Evolutionary conservation across 2,329 filamentous ascomycete genomes (phyloP), one percentile per base, ranked within the genome.

Genomic region (Fusarium pininemorale): DNA sequence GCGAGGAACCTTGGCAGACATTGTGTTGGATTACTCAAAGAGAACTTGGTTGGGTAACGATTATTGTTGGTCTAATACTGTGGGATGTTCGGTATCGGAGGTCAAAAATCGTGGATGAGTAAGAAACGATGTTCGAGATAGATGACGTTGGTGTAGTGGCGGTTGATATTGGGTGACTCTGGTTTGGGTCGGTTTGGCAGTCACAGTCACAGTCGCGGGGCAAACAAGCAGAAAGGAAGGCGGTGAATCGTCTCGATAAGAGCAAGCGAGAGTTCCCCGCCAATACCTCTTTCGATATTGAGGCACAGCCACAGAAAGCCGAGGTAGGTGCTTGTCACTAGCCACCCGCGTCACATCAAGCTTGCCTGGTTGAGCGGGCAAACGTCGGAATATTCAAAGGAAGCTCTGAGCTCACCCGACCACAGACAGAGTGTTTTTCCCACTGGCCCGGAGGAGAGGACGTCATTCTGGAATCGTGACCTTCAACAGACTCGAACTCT

Each of bases 1-100:
- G 82, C 96, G 91, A 71, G 96, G 96, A 66, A 99, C 90, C 84
- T 97, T 85, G 77, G 84, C 84, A 45, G 79, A 73, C 81, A 84
- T 85, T 38, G 48, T 66, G 66, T 26, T 57, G 6, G 44, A 22
- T 63, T 64, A 38, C 45, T 62, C n/a, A 59, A 45, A 64, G 48
- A 48, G 39, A 47, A 7, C 37, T 11, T 61, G 13, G 38, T 14
- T 38, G 41, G 50, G 8, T 26, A 32, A 13, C 7, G 32, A 20
- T 41, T 57, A 22, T 32, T 18, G 22, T 14, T 8, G 37, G 14
- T 44, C 15, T 3, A 53, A 26, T 37, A 6, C 13, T 26, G 32
- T 26, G 18, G 14, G 24, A 32, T 47, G 60, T 22, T 26, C 28
- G n/a, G 28, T 48, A 24, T 24, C 16, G 24, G 37, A 8, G 24